Conservation (phyloP, 345 rosid species). For the Salix suchowensis region DNA sequence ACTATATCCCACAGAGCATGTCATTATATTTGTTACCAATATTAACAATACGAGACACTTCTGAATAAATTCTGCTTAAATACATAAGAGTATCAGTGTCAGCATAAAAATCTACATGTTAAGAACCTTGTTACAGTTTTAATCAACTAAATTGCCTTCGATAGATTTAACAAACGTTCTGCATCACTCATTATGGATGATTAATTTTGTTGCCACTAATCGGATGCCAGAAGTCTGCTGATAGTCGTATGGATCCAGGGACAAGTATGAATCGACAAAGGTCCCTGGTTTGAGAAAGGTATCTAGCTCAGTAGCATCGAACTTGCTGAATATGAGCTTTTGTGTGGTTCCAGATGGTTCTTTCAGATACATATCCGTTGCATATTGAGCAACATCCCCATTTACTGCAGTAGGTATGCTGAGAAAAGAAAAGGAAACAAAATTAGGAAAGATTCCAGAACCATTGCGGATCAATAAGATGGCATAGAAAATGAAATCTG, state of each 20-base stretch:
- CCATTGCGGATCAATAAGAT: neutral
- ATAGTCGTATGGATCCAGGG: slow-evolving; percentile 68
- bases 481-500: neutral
- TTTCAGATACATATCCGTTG: slow-evolving; percentile 56
- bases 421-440: slow-evolving; percentile 9
- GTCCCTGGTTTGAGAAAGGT: slow-evolving; percentile 39
- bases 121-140: too few species aligned
- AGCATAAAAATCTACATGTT: too few species aligned
- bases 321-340: slow-evolving; percentile 46
- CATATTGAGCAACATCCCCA: slow-evolving; percentile 44
- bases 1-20: too few species aligned
- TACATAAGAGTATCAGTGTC: too few species aligned
- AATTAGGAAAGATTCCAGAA: neutral
- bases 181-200: slow-evolving; percentile 27
- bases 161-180: too few species aligned
- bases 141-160: too few species aligned
- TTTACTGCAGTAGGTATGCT: slow-evolving; percentile 56
- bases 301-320: slow-evolving; percentile 47
- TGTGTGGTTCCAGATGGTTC: slow-evolving; percentile 48
- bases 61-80: too few species aligned
- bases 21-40: too few species aligned
- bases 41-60: too few species aligned
- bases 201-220: slow-evolving; percentile 53
- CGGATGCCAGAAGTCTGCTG: slow-evolving; percentile 71
- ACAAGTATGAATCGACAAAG: slow-evolving; percentile 57